A percentile compares a stretch with the other conserved stretches of the same genome.
Conservation (phyloP, 2,329 filamentous ascomycete genomes). For the Magnaporthiopsis poae region DNA sequence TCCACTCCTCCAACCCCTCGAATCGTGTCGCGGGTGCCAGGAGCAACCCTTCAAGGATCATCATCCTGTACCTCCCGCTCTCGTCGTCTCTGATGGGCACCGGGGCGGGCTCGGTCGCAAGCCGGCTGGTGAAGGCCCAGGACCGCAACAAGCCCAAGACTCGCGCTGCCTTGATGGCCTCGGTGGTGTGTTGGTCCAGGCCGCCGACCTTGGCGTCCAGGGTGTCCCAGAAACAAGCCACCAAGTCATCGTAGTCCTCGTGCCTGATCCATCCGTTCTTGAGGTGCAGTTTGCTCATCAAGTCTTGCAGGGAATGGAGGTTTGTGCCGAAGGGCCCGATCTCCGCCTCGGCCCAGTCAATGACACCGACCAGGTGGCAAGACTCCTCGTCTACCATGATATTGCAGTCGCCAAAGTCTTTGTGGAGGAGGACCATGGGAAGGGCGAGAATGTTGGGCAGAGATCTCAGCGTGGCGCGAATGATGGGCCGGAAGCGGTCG, state of each 20-base stretch:
- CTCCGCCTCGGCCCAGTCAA: background rate
- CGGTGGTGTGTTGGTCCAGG: background rate
- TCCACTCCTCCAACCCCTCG: background rate
- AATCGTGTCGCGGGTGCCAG: background rate
- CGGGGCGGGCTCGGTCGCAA: no score
- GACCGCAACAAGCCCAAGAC: background rate
- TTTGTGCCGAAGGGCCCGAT: background rate
- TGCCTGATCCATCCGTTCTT: background rate
- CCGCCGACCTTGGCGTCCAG: background rate
- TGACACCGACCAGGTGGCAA: background rate
- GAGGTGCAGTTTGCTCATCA: background rate
- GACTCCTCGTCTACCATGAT: background rate
- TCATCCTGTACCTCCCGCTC: background rate
- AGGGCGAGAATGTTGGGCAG: background rate
- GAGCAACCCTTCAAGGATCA: background rate
- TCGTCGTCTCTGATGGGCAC: background rate
- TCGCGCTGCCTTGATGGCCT: background rate
- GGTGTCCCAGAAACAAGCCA: background rate
- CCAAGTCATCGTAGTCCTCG: background rate
- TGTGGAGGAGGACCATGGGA: background rate
- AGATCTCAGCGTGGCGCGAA: background rate
- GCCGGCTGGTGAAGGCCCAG: background rate
- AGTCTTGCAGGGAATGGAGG: background rate
- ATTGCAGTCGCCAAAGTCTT: background rate
- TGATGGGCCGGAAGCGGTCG: background rate